Conservation (phyloP, 108 stramenopile genomes). For the Fragilaria crotonensis region DNA sequence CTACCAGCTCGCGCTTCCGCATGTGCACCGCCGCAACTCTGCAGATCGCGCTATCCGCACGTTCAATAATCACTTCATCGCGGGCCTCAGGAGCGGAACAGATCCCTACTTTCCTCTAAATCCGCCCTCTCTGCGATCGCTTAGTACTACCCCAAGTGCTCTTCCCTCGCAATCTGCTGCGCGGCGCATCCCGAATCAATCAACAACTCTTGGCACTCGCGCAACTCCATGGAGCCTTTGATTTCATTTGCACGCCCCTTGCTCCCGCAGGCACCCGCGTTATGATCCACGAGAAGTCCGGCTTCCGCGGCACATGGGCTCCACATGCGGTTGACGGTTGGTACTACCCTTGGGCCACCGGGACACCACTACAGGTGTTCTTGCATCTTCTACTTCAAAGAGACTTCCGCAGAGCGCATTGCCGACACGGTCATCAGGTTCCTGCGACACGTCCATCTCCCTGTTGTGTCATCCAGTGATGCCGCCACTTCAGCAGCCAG, state of each 20-base stretch:
- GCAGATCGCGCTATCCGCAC: constrained; percentile 9
- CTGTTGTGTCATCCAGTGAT: not conserved
- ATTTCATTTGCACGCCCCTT: no score
- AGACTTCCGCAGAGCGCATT: constrained; percentile 9
- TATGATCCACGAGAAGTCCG: no score
- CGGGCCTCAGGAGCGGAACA: not conserved
- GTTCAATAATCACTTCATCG: constrained; percentile 12
- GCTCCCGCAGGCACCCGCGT: no score
- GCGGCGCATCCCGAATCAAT: no score
- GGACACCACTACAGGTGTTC: constrained; percentile 38
- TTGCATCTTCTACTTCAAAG: constrained; percentile 13
- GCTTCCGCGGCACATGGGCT: constrained; percentile 15
- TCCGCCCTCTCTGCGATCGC: no score
- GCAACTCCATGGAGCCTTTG: no score
- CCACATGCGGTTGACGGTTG: constrained; percentile 24
- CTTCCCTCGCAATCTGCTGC: no score
- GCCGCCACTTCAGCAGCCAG: not conserved
- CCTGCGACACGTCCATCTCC: constrained; percentile 9
- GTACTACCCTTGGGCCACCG: constrained; percentile 41
- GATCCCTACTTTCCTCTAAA: constrained; percentile 12
- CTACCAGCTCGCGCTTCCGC: constrained; percentile 1
- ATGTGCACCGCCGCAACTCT: constrained; percentile 6
- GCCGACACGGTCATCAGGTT: constrained; percentile 26
- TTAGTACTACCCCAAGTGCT: no score
- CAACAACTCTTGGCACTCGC: no score